Conservation (phyloP, 306 rosid species). For the Dicorynia guianensis region DNA sequence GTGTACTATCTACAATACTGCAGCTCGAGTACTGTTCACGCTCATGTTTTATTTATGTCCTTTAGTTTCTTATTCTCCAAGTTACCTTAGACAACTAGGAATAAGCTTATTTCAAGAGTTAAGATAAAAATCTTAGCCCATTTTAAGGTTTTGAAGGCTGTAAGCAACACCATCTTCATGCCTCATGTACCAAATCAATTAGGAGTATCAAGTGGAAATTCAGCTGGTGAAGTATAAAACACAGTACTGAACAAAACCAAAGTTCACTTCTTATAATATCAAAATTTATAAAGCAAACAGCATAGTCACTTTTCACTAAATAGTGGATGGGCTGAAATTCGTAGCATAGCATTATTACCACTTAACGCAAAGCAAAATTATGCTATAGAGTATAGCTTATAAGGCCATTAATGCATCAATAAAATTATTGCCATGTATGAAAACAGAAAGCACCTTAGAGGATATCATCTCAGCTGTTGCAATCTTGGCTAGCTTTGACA, state of each 20-base stretch:
- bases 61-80: too few species aligned
- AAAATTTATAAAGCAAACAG: too few species aligned
- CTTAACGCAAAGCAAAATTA: constrained; percentile 30
- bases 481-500: constrained; percentile 89
- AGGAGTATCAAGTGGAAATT: background rate
- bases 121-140: too few species aligned
- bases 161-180: too few species aligned
- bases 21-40: too few species aligned
- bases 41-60: too few species aligned
- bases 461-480: constrained; percentile 90
- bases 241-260: background rate
- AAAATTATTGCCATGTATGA: background rate
- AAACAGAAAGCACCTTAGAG: constrained; percentile 71
- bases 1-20: too few species aligned
- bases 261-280: background rate
- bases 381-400: background rate
- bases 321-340: background rate
- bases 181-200: too few species aligned
- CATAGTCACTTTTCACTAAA: constrained; percentile 1
- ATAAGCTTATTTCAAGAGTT: too few species aligned
- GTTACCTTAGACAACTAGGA: too few species aligned
- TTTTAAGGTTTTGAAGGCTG: too few species aligned
- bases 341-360: constrained; percentile 2
- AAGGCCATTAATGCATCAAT: constrained; percentile 2
- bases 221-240: background rate